phyloP scores from a whole-genome alignment of 441 rosid species.

The Populus hybrid region DNA sequence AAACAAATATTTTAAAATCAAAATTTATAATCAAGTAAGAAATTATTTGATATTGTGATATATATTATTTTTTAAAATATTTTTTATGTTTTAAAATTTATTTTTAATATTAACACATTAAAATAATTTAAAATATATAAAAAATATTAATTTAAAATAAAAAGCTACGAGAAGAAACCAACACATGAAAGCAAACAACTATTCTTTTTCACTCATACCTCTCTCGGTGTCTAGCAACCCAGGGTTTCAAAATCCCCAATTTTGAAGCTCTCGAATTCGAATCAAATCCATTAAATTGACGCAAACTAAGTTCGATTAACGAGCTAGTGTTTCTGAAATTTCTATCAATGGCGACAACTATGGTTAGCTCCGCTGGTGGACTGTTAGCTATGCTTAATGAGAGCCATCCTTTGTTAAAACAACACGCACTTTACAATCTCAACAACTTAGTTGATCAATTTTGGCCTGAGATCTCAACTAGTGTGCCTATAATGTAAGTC shows the following conservation, averaged over 20 bases:
- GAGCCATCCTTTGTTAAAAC: slow-evolving; percentile 72
- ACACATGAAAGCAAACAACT: neutral
- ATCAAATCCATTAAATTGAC: neutral
- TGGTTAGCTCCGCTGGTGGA: slow-evolving; percentile 92
- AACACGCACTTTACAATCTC: slow-evolving; percentile 81
- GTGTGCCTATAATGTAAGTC: slow-evolving; percentile 83
- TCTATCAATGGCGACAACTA: slow-evolving; percentile 53
- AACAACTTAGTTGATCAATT: slow-evolving; percentile 80
- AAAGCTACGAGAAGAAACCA: neutral
- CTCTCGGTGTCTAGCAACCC: neutral
- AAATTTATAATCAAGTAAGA: neutral
- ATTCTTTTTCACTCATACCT: neutral
- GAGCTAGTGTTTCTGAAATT: neutral
- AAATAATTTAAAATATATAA: too few species aligned
- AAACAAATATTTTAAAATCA: too few species aligned
- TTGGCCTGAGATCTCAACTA: slow-evolving; percentile 99
- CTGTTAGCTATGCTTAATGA: slow-evolving; percentile 93
- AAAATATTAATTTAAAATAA: too few species aligned
- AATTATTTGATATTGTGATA: too few species aligned
- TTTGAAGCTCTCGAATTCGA: neutral
- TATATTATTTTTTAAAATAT: too few species aligned
- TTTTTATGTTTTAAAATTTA: too few species aligned
- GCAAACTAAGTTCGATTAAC: neutral
- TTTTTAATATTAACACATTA: too few species aligned
- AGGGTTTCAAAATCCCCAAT: neutral